Base-by-base conservation (phyloP, 192 early-diverging fungal species). In the Helicostylum pulchrum region DNA sequence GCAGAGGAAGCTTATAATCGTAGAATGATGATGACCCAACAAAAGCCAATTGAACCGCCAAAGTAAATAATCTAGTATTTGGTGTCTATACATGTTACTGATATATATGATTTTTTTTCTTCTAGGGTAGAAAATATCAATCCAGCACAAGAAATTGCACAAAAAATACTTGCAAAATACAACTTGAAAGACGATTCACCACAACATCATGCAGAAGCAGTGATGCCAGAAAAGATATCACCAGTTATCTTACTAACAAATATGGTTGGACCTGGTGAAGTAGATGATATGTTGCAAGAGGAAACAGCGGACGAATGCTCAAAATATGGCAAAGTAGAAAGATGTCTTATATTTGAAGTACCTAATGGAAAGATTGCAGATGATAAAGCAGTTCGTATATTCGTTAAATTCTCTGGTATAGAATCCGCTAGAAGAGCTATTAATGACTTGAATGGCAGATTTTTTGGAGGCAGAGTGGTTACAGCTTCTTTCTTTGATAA, bases 301-400 rank as follows among this genome's bases (percentile, higher is more conserved):
- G 91, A 93, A 69, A 92, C 90, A 14, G 85, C 88, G 4, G 83
- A 80, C 11, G 91, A 93, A 64, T 93, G 91, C 68, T 72, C 75
- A n/a, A 86, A 89, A 59, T 93, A 84, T 65, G 91, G 91, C 1
- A 62, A 72, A n/a, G 91, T 92, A 1, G 84, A 83, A 20, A 67
- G 76, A 36, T 90, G 88, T 54, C 66, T 85, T 14, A 84, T 91
- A 15, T 87, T 77, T 65, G 88, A 90, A 78, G 82, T 76, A 21
- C 74, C 84, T 46, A 68, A 80, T 49, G 77, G 77, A 15, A 75
- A 75, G 59, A 76, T 83, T 3, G 67, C 81, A 0, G 78, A 80
- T 19, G 81, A 91, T 32, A 77, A 90, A 58, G 87, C 91, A 0
- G 91, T 93, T 5, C 72, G 89, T 12, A 92, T 93, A 36, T 93